A percentile compares a stretch with the other conserved stretches of the same genome.
These are phyloP conservation scores for Panus rudis DNA, from an alignment of 768 basidiomycete species.

Conservation along the genomic window DNA sequence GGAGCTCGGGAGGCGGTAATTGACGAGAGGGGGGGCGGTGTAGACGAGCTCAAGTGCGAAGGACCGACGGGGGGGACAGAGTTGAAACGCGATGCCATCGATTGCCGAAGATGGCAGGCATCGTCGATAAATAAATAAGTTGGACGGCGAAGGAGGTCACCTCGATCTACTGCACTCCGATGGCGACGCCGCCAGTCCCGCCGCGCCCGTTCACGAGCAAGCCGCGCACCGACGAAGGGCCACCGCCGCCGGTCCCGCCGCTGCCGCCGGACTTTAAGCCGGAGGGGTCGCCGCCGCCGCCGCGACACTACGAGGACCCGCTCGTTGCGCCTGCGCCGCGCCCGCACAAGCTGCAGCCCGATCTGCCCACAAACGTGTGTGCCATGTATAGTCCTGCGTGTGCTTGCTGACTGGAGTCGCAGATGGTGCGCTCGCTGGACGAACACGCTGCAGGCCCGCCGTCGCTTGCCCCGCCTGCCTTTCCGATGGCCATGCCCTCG, in stretches of 20 bases:
- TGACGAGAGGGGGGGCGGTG: no score
- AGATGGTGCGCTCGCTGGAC: slow-evolving; percentile 65
- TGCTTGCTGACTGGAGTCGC: slow-evolving; percentile 14
- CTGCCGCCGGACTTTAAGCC: slow-evolving; percentile 34
- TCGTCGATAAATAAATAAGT: no score
- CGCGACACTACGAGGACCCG: slow-evolving; percentile 49
- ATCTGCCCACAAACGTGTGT: slow-evolving; percentile 56
- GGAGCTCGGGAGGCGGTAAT: no score
- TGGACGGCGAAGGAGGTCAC: no score
- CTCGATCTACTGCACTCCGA: no score
- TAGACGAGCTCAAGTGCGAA: no score
- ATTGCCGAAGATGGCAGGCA: no score
- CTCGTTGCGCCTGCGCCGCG: slow-evolving; percentile 66
- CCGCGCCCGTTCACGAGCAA: slow-evolving; percentile 20
- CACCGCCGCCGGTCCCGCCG: slow-evolving; percentile 44
- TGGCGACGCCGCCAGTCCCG: slow-evolving; percentile 21
- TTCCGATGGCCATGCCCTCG: slow-evolving; percentile 4
- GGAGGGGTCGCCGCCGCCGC: slow-evolving; percentile 33
- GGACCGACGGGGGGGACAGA: no score
- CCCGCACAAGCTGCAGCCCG: slow-evolving; percentile 55
- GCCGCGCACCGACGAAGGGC: slow-evolving; percentile 4
- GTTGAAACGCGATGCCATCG: no score
- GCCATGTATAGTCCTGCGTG: slow-evolving; percentile 9
- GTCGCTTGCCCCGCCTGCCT: no score
- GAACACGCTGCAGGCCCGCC: slow-evolving; percentile 31